Conservation (phyloP, 805 yeast species). For the Metschnikowia santaceciliae region DNA sequence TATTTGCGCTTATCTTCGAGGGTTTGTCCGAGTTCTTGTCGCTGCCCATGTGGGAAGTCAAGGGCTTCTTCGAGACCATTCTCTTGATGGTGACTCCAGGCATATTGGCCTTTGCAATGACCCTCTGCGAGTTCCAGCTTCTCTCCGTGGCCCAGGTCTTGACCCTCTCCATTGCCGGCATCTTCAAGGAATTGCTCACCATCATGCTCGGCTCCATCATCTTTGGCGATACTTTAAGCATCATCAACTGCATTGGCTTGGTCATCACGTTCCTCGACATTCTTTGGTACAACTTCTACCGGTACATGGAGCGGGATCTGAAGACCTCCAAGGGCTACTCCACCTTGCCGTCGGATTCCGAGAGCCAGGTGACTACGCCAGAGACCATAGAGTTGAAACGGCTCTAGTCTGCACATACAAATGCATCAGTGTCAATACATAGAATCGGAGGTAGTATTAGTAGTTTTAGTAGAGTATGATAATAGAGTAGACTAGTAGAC, state of each 20-base stretch:
- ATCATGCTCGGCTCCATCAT: conserved; percentile 64
- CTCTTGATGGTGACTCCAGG: conserved; percentile 75
- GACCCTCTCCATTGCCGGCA: conserved; percentile 86
- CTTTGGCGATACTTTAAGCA: conserved; percentile 68
- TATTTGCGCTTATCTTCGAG: conserved; percentile 66
- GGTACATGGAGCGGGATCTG: conserved; percentile 32
- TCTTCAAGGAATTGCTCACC: conserved; percentile 87
- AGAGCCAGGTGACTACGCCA: conserved; percentile 6
- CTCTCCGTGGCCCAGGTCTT: conserved; percentile 78
- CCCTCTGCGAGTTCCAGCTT: conserved; percentile 80
- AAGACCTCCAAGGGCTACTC: conserved; percentile 9
- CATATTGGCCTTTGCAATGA: conserved; percentile 81
- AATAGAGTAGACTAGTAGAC: no score
- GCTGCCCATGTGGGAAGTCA: conserved; percentile 62
- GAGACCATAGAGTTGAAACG: conserved; percentile 15
- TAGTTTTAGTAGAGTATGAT: no score
- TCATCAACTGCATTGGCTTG: conserved; percentile 71
- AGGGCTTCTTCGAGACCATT: conserved; percentile 54
- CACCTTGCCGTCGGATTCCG: conserved; percentile 9
- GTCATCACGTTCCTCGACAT: conserved; percentile 73
- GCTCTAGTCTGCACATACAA: conserved; percentile 3
- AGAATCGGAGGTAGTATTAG: no score
- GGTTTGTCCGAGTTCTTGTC: conserved; percentile 52
- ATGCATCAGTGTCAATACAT: no score
- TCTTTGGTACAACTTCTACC: conserved; percentile 72